Percentiles rank a stretch among this genome's conserved stretches.
Conservation (phyloP, 805 yeast genomes). For the Sugiyamaella smithiae region DNA sequence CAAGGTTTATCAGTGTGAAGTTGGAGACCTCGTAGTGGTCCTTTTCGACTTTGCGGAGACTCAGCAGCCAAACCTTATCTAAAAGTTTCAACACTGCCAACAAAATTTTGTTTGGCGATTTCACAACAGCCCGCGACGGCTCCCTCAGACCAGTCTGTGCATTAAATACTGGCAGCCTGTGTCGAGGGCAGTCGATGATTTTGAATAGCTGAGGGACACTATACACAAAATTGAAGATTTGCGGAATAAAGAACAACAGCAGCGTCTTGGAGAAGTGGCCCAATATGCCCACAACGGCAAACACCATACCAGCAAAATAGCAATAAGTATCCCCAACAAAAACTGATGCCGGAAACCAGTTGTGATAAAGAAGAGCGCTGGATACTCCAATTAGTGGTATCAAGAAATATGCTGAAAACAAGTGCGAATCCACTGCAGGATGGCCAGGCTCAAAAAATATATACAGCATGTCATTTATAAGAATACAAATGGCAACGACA, state of each 20-base stretch:
- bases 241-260: slow-evolving; percentile 82
- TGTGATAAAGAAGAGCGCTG: slow-evolving; percentile 67
- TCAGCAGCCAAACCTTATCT: slow-evolving; percentile 49
- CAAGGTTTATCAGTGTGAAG: slow-evolving; percentile 82
- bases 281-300: slow-evolving; percentile 92
- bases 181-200: slow-evolving; percentile 91
- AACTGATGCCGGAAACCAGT: slow-evolving; percentile 88
- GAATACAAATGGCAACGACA: slow-evolving; percentile 65
- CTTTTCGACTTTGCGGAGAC: slow-evolving; percentile 34
- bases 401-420: slow-evolving; percentile 72
- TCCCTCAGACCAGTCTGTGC: slow-evolving; percentile 65
- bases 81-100: slow-evolving; percentile 43
- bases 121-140: slow-evolving; percentile 52
- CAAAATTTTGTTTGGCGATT: slow-evolving; percentile 24
- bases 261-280: slow-evolving; percentile 96
- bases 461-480: slow-evolving; percentile 76
- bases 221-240: slow-evolving; percentile 83
- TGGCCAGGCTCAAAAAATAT: slow-evolving; percentile 41
- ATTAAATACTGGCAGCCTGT: slow-evolving; percentile 80
- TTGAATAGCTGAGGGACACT: slow-evolving; percentile 90
- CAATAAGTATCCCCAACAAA: slow-evolving; percentile 99
- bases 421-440: slow-evolving; percentile 75
- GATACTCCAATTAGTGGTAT: slow-evolving; percentile 88
- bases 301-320: slow-evolving; percentile 97
- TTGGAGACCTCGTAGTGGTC: slow-evolving; percentile 56